Evolutionary conservation across 768 basidiomycete genomes (phyloP).

Genomic region (Obba rivulosa): DNA sequence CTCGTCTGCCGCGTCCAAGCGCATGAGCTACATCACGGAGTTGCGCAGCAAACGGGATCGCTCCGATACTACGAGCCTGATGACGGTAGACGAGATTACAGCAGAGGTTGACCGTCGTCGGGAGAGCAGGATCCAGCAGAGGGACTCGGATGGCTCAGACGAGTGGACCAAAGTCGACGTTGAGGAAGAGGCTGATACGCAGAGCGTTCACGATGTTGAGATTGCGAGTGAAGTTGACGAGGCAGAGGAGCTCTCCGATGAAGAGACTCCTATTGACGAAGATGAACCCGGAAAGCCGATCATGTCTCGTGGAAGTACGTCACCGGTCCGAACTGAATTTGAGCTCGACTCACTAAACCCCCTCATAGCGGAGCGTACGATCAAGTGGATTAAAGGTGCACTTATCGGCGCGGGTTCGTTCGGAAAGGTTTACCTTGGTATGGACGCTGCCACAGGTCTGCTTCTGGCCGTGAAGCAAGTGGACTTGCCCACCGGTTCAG

Average conservation of each 20-base stretch:
- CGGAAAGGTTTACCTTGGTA: conserved; percentile 91
- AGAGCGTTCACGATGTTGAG: conserved; percentile 30
- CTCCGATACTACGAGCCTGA: conserved; percentile 83
- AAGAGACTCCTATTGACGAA: conserved; percentile 41
- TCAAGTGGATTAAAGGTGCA: conserved; percentile 97
- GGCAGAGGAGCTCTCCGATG: conserved; percentile 37
- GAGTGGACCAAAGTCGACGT: conserved; percentile 74
- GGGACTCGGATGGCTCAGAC: conserved; percentile 41
- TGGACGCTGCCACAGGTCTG: conserved; percentile 86
- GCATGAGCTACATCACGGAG: conserved; percentile 80
- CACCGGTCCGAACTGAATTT: background rate
- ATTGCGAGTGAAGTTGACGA: conserved; percentile 43
- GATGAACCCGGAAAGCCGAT: conserved; percentile 46
- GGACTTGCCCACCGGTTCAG: conserved; percentile 78
- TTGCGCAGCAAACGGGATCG: conserved; percentile 76
- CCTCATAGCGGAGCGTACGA: conserved; percentile 43
- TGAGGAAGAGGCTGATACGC: conserved; percentile 34
- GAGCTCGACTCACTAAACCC: conserved; percentile 3
- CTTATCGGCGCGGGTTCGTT: conserved; percentile 94
- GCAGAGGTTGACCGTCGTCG: conserved; percentile 83
- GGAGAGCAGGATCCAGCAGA: conserved; percentile 42
- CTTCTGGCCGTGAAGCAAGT: conserved; percentile 99
- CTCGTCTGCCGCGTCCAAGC: conserved; percentile 48
- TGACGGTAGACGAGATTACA: conserved; percentile 98
- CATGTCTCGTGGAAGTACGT: conserved; percentile 49